A percentile compares a stretch with the other conserved stretches of the same genome.
Conservation (phyloP, 2,329 filamentous ascomycete species). For the Paraphoma chrysanthemicola region DNA sequence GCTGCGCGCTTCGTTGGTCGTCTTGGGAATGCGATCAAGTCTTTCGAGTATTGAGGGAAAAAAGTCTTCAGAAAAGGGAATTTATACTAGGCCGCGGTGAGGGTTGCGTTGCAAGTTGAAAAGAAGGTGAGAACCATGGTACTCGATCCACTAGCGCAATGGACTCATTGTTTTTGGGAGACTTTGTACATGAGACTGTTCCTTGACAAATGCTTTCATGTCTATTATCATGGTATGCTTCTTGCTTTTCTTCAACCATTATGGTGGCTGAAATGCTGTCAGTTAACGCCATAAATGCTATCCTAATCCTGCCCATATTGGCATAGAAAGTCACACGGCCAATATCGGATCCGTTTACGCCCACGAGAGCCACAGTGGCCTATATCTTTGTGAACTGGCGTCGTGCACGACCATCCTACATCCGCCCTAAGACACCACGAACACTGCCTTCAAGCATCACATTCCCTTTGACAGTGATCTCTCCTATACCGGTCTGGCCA, state of each 20-base stretch:
- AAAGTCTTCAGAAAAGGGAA: too few species aligned
- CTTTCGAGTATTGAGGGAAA: too few species aligned
- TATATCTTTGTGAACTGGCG: neutral
- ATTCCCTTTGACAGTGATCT: constrained; percentile 61
- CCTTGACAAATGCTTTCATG: neutral
- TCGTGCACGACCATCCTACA: constrained; percentile 17
- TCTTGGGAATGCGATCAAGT: too few species aligned
- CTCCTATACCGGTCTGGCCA: constrained; percentile 60
- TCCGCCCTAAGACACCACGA: constrained; percentile 49
- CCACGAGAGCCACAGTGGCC: neutral
- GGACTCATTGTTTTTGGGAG: too few species aligned
- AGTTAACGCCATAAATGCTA: neutral
- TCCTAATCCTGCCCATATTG: neutral
- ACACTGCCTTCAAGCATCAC: constrained; percentile 64
- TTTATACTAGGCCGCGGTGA: too few species aligned
- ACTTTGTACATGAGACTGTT: too few species aligned
- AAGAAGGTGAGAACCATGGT: too few species aligned
- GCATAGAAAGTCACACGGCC: neutral
- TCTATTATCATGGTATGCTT: neutral
- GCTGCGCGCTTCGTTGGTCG: too few species aligned
- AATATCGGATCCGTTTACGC: too few species aligned
- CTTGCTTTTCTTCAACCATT: neutral
- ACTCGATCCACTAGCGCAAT: too few species aligned
- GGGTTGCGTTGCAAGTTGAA: too few species aligned
- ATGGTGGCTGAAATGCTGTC: neutral